Base-by-base conservation (phyloP, 2,329 filamentous ascomycete genomes). In the Pseudophaeomoniella oleicola region DNA sequence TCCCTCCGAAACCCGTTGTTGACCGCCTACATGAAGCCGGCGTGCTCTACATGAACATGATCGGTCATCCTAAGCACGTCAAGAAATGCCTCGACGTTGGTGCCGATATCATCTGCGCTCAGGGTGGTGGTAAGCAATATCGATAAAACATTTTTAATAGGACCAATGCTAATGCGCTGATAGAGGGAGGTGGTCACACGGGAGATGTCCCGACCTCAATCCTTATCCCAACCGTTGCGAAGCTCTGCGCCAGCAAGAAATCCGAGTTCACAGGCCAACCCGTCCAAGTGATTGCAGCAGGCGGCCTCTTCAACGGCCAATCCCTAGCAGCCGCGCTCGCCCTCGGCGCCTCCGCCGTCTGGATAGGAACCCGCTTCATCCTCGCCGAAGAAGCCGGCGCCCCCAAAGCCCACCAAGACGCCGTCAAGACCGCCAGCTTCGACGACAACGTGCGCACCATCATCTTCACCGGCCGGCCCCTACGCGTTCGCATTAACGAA, bases 41-140 rank as follows among this genome's bases (percentile, higher is more conserved):
- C 48, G 74, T 98, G 49, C 72, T 93, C 48, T 94, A 92, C 72
- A 96, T 96, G 90, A 98, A 98, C 78, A 98, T 98, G 90, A 87
- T 98, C 58, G 90, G 90, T 48, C 90, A 98, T 72, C 88, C 90
- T 55, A 98, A 98, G 78, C 90, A 98, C 67, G 88, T 94, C 45
- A 74, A 85, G 64, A 98, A 96, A 72, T 92, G 85, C 62, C 72
- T 98, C 44, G 85, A 88, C 35, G 73, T 87, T 40, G 90, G 87
- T 46, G 84, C 78, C 50, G 90, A 98, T 63, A 81, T 98, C 52
- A 96, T 98, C 67, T 96, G 88, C 68, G 90, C 90, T 36, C 90
- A 98, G 67, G 90, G 90, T 57, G 88, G 90, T 51, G 90, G 98
- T n/a, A n/a, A n/a, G n/a, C n/a, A n/a, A n/a, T n/a, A n/a, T n/a